Conservation (phyloP, 768 basidiomycete genomes). For the Tulasnella sp. region DNA sequence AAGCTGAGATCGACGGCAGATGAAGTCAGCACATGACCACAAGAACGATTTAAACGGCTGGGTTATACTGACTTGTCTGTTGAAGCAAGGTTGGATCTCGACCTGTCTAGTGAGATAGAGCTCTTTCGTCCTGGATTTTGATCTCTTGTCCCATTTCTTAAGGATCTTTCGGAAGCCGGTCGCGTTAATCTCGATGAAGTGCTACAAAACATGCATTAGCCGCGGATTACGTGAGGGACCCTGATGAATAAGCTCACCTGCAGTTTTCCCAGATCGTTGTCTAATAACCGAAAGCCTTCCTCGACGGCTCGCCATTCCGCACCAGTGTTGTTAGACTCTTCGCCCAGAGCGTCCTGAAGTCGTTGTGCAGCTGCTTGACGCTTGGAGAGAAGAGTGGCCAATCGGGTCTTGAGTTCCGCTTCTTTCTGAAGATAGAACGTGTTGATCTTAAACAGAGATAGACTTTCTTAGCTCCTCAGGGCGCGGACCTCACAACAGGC, state of each 20-base stretch:
- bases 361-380: constrained; percentile 71
- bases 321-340: constrained; percentile 41
- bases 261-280: constrained; percentile 87
- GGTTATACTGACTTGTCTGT: constrained; percentile 57
- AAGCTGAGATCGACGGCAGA: constrained; percentile 43
- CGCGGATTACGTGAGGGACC: constrained; percentile 18
- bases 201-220: constrained; percentile 34
- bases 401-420: constrained; percentile 80
- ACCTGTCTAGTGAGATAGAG: constrained; percentile 93
- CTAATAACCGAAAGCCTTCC: constrained; percentile 89
- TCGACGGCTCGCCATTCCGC: constrained; percentile 94
- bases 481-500: neutral
- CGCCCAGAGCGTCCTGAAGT: constrained; percentile 54
- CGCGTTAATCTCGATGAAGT: constrained; percentile 96
- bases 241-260: constrained; percentile 45
- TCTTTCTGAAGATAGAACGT: constrained; percentile 96
- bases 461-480: neutral
- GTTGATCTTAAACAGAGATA: constrained; percentile 59
- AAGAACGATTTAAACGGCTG: neutral
- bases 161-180: constrained; percentile 94
- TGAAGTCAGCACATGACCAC: neutral
- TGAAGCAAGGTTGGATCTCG: constrained; percentile 97
- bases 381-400: constrained; percentile 89
- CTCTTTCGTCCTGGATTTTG: constrained; percentile 91
- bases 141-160: constrained; percentile 98